phyloP scores from a whole-genome alignment of 257 asterid genomes.

The Solanum rostratum region DNA sequence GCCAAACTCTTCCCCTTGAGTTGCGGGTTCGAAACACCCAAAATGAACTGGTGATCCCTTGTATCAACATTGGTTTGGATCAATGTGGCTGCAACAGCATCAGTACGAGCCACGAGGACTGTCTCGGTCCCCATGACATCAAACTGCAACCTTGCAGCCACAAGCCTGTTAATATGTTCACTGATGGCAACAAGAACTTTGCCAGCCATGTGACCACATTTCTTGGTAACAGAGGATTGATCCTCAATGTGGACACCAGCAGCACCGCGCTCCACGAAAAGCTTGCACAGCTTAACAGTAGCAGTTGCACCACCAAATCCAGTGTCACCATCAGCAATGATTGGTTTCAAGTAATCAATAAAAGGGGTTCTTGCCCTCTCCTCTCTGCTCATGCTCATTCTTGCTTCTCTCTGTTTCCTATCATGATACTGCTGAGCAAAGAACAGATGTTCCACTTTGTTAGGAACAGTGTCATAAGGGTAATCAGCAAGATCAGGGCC shows the following conservation, averaged over 20 bases:
- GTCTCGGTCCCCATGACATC: conserved; percentile 95
- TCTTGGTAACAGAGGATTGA: conserved; percentile 82
- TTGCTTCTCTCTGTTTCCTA: conserved; percentile 82
- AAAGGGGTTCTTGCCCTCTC: conserved; percentile 65
- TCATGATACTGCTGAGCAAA: conserved; percentile 94
- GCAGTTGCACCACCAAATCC: conserved; percentile 99
- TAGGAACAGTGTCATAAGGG: conserved; percentile 94
- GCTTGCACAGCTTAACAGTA: conserved; percentile 85
- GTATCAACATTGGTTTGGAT: conserved; percentile 87
- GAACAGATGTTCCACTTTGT: conserved; percentile 92
- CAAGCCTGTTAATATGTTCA: conserved; percentile 87
- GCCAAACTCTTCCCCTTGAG: conserved; percentile 66
- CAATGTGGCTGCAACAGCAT: conserved; percentile 80
- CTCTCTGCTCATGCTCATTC: conserved; percentile 70
- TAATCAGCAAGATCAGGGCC: conserved; percentile 98
- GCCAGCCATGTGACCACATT: conserved; percentile 98
- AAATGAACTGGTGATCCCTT: conserved; percentile 80
- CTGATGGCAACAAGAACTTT: conserved; percentile 80
- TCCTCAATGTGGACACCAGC: conserved; percentile 99
- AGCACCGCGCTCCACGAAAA: conserved; percentile 95
- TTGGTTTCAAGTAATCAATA: conserved; percentile 81
- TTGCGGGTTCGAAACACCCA: conserved; percentile 65
- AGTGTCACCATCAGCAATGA: conserved; percentile 94
- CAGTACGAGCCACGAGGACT: conserved; percentile 79
- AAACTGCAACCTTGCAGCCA: conserved; percentile 88